phyloP scores from a whole-genome alignment of 2,329 filamentous ascomycete genomes.

The Paecilomyces sp. region DNA sequence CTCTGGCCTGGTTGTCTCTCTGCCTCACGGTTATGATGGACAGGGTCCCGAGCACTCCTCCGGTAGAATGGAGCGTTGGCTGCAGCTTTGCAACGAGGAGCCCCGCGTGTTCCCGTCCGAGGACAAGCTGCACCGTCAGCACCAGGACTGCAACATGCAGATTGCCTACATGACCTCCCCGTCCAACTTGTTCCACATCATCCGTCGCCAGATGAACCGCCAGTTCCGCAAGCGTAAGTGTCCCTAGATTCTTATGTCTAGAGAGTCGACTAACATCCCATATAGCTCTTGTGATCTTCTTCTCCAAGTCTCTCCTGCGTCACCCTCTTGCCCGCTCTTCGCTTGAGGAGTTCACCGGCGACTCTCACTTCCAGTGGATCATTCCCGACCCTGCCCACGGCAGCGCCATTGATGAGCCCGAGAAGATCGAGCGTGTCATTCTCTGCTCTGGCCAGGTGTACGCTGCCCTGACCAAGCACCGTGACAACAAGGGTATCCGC shows the following conservation, averaged over 20 bases:
- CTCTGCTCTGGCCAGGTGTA: slow-evolving; percentile 95
- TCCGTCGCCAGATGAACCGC: slow-evolving; percentile 95
- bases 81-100: slow-evolving; percentile 96
- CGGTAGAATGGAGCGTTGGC: slow-evolving; percentile 90
- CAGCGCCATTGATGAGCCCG: slow-evolving; percentile 64
- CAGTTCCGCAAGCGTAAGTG: slow-evolving; percentile 97
- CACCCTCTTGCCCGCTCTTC: slow-evolving; percentile 85
- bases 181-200: slow-evolving; percentile 90
- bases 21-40: slow-evolving; percentile 96
- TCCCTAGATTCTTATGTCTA: neutral
- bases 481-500: slow-evolving; percentile 75
- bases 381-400: slow-evolving; percentile 84
- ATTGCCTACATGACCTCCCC: slow-evolving; percentile 96
- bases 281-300: slow-evolving; percentile 87
- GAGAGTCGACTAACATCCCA: neutral
- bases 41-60: slow-evolving; percentile 98
- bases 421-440: slow-evolving; percentile 89
- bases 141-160: slow-evolving; percentile 99
- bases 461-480: slow-evolving; percentile 82
- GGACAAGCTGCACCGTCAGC: slow-evolving; percentile 90
- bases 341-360: slow-evolving; percentile 83
- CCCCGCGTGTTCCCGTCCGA: slow-evolving; percentile 81
- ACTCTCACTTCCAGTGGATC: slow-evolving; percentile 95
- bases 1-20: slow-evolving; percentile 89
- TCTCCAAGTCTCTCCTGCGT: slow-evolving; percentile 92